Evolutionary conservation across 2,329 filamentous ascomycete species (phyloP), one percentile per base, ranked within the genome.

Genomic region (Shiraia bambusicola): DNA sequence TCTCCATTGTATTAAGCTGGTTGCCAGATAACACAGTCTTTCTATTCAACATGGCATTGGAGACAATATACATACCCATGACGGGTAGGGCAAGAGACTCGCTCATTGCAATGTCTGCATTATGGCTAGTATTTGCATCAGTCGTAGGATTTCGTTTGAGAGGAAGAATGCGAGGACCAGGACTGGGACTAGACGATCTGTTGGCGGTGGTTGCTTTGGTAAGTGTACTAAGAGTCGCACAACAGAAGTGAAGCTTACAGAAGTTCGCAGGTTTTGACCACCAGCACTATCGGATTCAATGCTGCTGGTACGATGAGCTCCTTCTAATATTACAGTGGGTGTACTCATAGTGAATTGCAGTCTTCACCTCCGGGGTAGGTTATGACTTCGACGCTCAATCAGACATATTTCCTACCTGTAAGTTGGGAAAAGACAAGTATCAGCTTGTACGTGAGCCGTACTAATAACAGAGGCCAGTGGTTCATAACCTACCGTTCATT

Each of bases 351-450:
- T 19, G 8, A 6, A 12, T 19, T 3, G 26, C 34, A 34, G 49
- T 57, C 7, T 57, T 54, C 33, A 55, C 49, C 2, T 50, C 42
- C 11, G 54, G 54, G 10, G 54, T 56, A 9, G 54, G 54, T 7
- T 55, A 50, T 25, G 37, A 57, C 12, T 41, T 57, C 12, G 52
- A 48, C 10, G 29, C 30, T 2, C 34, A 27, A 3, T 45, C 47
- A 15, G 25, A 46, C 3, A 44, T 42, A 17, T 57, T 40, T 16
- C 44, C 47, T 6, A 45, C 47, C 12, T 41, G 54, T 56, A 32
- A 45, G 52, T 47, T 10, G 5, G 17, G 10, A 14, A 11, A 10
- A 11, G 14, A 8, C 6, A 8, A 4, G 10, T 19, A 8, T 10
- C 36, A 6, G 4, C 12, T 4, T n/a, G 12, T 25, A 16, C 13